A percentile compares a stretch with the other conserved stretches of the same genome.
Conservation (phyloP, 106 monocot genomes). For the Dactylorhiza incarnata region DNA sequence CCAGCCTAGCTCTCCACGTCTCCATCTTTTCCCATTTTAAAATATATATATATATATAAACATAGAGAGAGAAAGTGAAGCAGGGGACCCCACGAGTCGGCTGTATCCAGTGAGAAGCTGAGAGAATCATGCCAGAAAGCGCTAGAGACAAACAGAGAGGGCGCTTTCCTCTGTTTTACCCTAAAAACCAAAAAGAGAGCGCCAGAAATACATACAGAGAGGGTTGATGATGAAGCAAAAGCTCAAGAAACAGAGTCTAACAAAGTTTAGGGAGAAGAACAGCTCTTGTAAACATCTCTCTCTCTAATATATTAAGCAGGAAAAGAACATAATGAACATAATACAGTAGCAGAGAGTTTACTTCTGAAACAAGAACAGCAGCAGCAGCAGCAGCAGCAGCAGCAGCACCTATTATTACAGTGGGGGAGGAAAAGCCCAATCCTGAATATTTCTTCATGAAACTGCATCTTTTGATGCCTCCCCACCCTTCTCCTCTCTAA, state of each 20-base stretch:
- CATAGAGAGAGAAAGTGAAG: background rate
- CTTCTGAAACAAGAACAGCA: background rate
- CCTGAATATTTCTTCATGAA: no score
- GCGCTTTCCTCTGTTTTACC: background rate
- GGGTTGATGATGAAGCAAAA: no score
- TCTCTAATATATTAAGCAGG: background rate
- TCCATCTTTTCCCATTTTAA: no score
- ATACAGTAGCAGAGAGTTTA: background rate
- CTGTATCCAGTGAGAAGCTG: background rate
- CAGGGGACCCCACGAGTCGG: background rate
- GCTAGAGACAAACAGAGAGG: background rate
- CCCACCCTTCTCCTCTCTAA: background rate
- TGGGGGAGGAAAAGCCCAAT: background rate
- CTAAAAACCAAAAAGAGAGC: background rate
- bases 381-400: background rate
- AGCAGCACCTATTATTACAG: slow-evolving; percentile 3
- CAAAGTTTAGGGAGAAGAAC: no score
- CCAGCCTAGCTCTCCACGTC: no score
- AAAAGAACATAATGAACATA: slow-evolving; percentile 1
- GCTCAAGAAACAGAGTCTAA: background rate
- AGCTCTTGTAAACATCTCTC: no score
- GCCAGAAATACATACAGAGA: no score
- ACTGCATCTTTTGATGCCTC: background rate
- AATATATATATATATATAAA: background rate
- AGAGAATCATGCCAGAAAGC: background rate